These are phyloP conservation scores for Blumeria hordei DNA, from an alignment of 2,329 filamentous ascomycete genomes.

Conservation along the genomic window DNA sequence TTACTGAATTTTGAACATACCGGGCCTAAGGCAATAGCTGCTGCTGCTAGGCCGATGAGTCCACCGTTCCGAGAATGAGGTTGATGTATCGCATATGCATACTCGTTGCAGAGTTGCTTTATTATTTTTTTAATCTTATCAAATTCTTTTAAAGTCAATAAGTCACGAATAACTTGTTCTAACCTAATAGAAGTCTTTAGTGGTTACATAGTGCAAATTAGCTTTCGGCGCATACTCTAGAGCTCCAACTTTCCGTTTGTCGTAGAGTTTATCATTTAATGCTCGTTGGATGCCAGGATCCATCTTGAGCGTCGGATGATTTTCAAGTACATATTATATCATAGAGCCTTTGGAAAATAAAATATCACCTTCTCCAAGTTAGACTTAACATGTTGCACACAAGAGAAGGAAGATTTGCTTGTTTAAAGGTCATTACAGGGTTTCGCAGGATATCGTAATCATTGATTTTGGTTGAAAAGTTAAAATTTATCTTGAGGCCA, in stretches of 20 bases:
- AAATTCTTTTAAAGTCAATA: conserved; percentile 52
- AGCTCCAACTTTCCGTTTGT: conserved; percentile 89
- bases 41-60: conserved; percentile 81
- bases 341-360: too few species aligned
- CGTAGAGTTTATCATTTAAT: conserved; percentile 94
- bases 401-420: too few species aligned
- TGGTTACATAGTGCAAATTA: background rate
- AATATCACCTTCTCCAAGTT: too few species aligned
- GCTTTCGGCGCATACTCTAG: conserved; percentile 45
- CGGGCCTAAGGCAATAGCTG: conserved; percentile 78
- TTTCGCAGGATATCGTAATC: too few species aligned
- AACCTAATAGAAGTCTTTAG: conserved; percentile 28
- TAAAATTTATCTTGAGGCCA: too few species aligned
- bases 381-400: too few species aligned
- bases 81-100: conserved; percentile 90
- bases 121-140: conserved; percentile 68
- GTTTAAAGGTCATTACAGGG: too few species aligned
- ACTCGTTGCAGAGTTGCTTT: conserved; percentile 90
- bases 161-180: conserved; percentile 72
- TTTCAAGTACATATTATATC: background rate
- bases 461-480: too few species aligned
- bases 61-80: conserved; percentile 92
- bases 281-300: conserved; percentile 73
- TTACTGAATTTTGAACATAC: conserved; percentile 26
- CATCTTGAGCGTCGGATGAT: conserved; percentile 26